phyloP scores from a whole-genome alignment of 2,329 filamentous ascomycete genomes.

The Ramichloridium luteum region DNA sequence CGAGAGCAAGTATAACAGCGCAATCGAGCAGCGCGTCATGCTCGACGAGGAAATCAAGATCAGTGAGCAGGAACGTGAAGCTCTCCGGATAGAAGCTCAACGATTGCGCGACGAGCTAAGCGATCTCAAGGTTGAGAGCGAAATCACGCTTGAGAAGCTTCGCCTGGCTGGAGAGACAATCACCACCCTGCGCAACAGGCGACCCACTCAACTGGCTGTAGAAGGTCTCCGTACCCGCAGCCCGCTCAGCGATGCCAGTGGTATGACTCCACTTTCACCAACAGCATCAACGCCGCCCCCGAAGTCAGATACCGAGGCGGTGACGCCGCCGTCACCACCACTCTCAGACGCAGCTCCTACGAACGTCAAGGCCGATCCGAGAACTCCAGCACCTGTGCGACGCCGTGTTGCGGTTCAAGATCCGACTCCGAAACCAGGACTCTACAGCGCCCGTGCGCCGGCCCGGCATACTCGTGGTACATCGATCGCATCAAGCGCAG shows the following conservation, averaged over 20 bases:
- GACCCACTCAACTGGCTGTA: constrained; percentile 37
- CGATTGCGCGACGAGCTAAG: constrained; percentile 80
- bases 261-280: constrained; percentile 77
- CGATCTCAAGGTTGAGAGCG: constrained; percentile 86
- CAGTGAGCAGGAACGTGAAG: constrained; percentile 84
- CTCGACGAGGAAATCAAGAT: constrained; percentile 89
- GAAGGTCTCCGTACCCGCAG: constrained; percentile 34
- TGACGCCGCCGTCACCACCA: constrained; percentile 84
- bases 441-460: constrained; percentile 30
- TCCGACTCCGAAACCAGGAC: constrained; percentile 42
- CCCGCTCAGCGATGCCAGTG: constrained; percentile 41
- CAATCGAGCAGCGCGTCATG: constrained; percentile 84
- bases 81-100: constrained; percentile 79
- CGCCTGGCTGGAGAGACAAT: constrained; percentile 51
- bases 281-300: constrained; percentile 74
- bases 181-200: constrained; percentile 38
- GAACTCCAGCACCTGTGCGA: constrained; percentile 29
- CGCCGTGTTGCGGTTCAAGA: constrained; percentile 40
- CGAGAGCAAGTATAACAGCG: constrained; percentile 91
- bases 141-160: constrained; percentile 89
- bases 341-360: constrained; percentile 78
- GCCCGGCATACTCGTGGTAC: constrained; percentile 43
- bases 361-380: constrained; percentile 32
- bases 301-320: constrained; percentile 54
- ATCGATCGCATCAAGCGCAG: constrained; percentile 34